Base-by-base conservation (phyloP, 129 eudicot genomes). In the Dittrichia graveolens region DNA sequence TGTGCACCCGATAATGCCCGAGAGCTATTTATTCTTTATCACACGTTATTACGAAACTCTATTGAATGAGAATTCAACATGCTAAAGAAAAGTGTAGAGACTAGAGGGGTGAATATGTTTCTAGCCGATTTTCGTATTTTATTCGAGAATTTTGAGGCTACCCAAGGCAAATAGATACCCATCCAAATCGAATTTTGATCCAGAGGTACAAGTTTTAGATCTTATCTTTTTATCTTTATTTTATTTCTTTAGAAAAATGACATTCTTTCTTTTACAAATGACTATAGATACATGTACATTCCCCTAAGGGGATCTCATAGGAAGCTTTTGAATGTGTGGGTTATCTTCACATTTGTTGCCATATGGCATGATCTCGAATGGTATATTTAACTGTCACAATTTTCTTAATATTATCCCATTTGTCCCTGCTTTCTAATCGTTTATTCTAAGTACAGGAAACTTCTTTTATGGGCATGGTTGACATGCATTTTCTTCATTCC, bases 391-490 rank as follows among this genome's bases (percentile, higher is more conserved):
- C 16, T 75, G 63, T 59, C 8, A 10, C 3, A 19, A 35, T 75
- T 71, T 64, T 1, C 9, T 37, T 66, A 34, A n/a, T n/a, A 15
- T 14, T 60, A 16, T 41, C 5, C 12, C 49, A 4, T 46, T 53
- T 41, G 16, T 46, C 19, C 67, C 69, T 62, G 12, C 31, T 18
- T 7, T 72, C 67, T 79, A 53, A 70, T 1, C 49, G 46, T 53
- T 65, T 39, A 58, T 45, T 75, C 19, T 44, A 68, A 71, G 38
- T 88, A 24, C 84, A 94, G 99, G 99, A 94, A 90, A 74, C 99
- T 94, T 94, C 89, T 94, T 55, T 94, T 96, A 48, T 94, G 99
- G 97, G 99, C 99, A 59, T 94, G 99, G 99, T 90, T 94, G 82
- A 94, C 99, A n/a, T 94, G 98, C 76, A 71, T 90, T 75, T 94